Base-by-base conservation (phyloP, 1,284 basidiomycete species). In the Tausonia pullulans region DNA sequence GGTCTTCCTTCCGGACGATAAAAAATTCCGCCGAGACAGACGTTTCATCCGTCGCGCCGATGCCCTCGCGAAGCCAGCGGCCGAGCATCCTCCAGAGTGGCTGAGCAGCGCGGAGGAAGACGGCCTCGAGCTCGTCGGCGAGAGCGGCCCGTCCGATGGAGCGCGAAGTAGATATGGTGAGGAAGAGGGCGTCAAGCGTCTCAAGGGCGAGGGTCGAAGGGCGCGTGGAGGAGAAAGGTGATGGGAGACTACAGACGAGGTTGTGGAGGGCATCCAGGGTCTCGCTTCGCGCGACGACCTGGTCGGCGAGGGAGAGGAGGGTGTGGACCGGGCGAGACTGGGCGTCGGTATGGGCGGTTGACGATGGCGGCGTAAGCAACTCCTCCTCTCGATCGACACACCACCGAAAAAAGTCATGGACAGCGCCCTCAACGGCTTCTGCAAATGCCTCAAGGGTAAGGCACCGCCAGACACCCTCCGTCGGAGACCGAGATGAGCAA, bases 371-470 rank as follows among this genome's bases (percentile, higher is more conserved):
- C 27, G 77, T 75, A 69, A 82, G 83, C 56, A 90, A 84, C 0
- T 77, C 76, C 67, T 85, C 82, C 74, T 93, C 90, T 58, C 79
- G 79, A 2, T 75, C 74, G 0, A 88, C 83, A 68, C 87, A 86
- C 88, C 88, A 92, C 3, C 69, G 69, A 64, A 87, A 81, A 65
- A 90, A 83, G 0, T 69, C 68, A 14, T 78, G 78, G 3, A 90
- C 74, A 63, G 87, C 81, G 7, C 73, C 67, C 58, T 84, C 83
- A 55, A 90, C 76, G 0, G 87, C 87, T 65, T 88, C 87, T 0
- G 86, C 83, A 71, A 90, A 90, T 0, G 90, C 90, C 71, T 91
- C 87, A 11, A 86, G 75, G 0, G 88, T 90, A 52, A 81, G 82
- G 2, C 83, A 84, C 10, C 63, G 71, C 54, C 55, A 67, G 16